Evolutionary conservation across 805 yeast species (phyloP), one percentile per base, ranked within the genome.

Genomic region (Kodamaea restingae): DNA sequence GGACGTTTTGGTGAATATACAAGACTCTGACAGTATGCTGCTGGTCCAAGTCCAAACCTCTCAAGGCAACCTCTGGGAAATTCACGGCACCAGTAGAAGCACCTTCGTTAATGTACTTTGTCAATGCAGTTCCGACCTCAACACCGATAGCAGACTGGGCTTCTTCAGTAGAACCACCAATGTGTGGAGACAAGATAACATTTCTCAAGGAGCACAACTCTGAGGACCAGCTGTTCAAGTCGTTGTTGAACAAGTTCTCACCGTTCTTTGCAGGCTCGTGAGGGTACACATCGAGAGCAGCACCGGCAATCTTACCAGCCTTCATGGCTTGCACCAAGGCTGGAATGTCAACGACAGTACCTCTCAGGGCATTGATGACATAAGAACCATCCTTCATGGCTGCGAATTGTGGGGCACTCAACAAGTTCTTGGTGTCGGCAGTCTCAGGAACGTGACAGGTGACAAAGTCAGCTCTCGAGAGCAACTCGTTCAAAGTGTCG

Each of bases 141-240:
- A 91, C 73, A 70, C 98, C 98, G 58, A 93, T 93, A 29, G 98
- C 95, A 41, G 86, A 76, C 75, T 93, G 98, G 27, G 98, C 98
- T 73, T 93, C 98, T 67, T 91, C 98, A 35, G 98, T 93, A 37
- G 97, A 88, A 51, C 98, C 98, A 69, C 98, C 98, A 53, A 93
- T 93, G 61, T 93, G 98, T 24, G 98, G 98, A 40, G 98, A 83
- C 56, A 93, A 75, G 49, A 93, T 88, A 46, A 91, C 80, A 67
- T 93, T 93, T 69, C 90, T 80, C 61, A 88, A 75, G 8, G 84
- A 70, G 51, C 80, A 75, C 53, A 93, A 76, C 60, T 90, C 96
- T 24, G 86, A 71, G 46, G 85, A 76, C 90, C 96, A 93, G 30
- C 70, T 52, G 68, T 91, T 91, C 60, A 93, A 75, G 30, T 75